These are phyloP conservation scores for Rhinocladiella similis DNA, from an alignment of 2,329 filamentous ascomycete genomes.

Conservation along the genomic window DNA sequence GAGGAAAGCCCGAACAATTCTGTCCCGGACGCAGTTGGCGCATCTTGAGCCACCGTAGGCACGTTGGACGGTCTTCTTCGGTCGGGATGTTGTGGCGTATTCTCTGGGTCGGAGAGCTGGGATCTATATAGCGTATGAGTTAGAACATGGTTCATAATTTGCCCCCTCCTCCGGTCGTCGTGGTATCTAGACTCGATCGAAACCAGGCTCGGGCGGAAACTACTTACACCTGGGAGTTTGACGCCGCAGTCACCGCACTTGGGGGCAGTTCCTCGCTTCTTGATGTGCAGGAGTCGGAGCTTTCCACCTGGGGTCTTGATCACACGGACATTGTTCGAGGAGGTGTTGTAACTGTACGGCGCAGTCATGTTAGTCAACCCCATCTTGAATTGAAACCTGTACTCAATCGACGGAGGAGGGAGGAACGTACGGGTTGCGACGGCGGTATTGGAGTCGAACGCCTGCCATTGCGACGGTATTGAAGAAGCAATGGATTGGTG, in stretches of 20 bases:
- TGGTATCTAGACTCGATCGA: no score
- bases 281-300: slow-evolving; percentile 96
- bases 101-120: slow-evolving; percentile 97
- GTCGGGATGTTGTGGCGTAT: slow-evolving; percentile 95
- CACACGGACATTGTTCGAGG: slow-evolving; percentile 93
- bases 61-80: slow-evolving; percentile 99
- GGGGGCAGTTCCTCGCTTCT: slow-evolving; percentile 97
- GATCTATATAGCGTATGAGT: slow-evolving; percentile 56
- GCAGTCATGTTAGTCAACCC: background rate
- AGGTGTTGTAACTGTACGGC: slow-evolving; percentile 84
- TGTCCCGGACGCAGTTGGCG: slow-evolving; percentile 97
- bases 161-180: background rate
- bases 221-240: slow-evolving; percentile 97
- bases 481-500: slow-evolving; percentile 8
- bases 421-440: slow-evolving; percentile 73
- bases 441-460: slow-evolving; percentile 57
- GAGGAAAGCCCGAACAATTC: slow-evolving; percentile 95
- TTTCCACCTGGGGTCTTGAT: slow-evolving; percentile 96
- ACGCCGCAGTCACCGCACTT: slow-evolving; percentile 99
- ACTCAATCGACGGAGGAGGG: background rate
- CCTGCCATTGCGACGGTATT: slow-evolving; percentile 31
- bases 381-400: background rate
- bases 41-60: slow-evolving; percentile 98
- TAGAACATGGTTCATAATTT: slow-evolving; percentile 1
- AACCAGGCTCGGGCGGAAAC: background rate